A percentile compares a stretch with the other conserved stretches of the same genome.
Evolutionary conservation across 371 early-diverging fungal species (phyloP).

Genomic region (Chytridium lagenaria): DNA sequence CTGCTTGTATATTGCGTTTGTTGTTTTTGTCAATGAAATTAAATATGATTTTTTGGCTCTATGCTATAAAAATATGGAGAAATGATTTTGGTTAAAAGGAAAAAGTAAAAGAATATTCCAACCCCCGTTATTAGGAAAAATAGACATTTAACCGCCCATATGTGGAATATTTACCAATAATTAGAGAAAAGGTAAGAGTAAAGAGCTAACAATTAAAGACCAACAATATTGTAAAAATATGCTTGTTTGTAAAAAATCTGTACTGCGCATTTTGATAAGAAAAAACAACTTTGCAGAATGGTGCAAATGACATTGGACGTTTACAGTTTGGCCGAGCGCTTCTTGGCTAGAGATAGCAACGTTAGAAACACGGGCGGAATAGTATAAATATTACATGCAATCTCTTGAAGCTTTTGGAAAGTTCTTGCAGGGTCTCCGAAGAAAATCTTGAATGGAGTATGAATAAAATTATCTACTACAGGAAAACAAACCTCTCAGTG

Average conservation of each 20-base stretch:
- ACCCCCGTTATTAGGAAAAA: no score
- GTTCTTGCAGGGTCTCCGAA: conserved; percentile 6
- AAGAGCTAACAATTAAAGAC: no score
- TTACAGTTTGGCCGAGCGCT: conserved; percentile 6
- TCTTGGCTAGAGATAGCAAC: background rate
- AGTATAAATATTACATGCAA: background rate
- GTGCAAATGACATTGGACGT: background rate
- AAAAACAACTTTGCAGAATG: background rate
- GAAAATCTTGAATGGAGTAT: background rate
- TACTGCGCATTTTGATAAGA: no score
- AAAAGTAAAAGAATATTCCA: no score
- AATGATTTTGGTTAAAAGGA: no score
- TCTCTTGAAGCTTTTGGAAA: conserved; percentile 3
- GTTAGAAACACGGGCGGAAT: background rate
- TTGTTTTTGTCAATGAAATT: background rate
- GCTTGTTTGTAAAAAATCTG: no score
- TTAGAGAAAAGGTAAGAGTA: no score
- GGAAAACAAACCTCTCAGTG: conserved; percentile 9
- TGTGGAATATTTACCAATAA: no score
- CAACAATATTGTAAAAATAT: no score
- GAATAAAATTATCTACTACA: background rate
- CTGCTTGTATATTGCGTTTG: background rate
- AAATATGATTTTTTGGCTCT: no score
- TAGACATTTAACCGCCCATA: no score
- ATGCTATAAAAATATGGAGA: no score